These are phyloP conservation scores for Yamadazyma philogaea DNA, from an alignment of 805 yeast genomes.

Conservation along the genomic window DNA sequence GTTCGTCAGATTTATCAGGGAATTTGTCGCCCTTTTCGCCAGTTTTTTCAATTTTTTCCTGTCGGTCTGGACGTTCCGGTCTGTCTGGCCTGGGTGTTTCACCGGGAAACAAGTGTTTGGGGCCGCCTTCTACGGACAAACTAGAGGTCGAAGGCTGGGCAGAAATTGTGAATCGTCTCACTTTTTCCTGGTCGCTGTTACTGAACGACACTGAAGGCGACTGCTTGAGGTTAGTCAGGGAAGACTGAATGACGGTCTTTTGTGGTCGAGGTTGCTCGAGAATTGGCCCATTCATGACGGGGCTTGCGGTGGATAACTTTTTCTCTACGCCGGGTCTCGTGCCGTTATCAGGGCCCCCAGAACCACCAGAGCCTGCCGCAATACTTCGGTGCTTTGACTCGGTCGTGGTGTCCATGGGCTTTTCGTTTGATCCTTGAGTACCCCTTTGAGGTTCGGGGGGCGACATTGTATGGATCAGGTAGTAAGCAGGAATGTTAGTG, in stretches of 20 bases:
- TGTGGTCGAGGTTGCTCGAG: constrained; percentile 10
- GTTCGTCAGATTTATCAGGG: background rate
- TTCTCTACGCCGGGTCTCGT: background rate
- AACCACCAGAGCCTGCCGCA: no score
- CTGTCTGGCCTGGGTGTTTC: background rate
- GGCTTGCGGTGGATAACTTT: background rate
- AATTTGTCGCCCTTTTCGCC: constrained; percentile 1
- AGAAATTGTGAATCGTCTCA: constrained; percentile 40
- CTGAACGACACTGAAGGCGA: constrained; percentile 24
- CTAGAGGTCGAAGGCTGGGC: constrained; percentile 41
- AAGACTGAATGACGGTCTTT: background rate
- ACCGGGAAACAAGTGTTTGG: constrained; percentile 10
- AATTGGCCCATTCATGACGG: background rate
- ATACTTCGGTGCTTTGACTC: no score
- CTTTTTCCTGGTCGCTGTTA: constrained; percentile 35
- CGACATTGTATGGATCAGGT: background rate
- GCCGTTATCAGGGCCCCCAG: no score
- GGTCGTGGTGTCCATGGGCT: background rate
- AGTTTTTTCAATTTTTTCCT: background rate
- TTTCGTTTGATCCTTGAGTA: background rate
- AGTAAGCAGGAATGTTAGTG: background rate
- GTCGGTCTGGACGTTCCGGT: constrained; percentile 3
- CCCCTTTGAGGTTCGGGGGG: constrained; percentile 3
- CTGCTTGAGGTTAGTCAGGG: constrained; percentile 7
- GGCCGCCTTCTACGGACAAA: constrained; percentile 14